phyloP scores from a whole-genome alignment of 495 filamentous ascomycete genomes.

The Thermothielavioides terrestris region DNA sequence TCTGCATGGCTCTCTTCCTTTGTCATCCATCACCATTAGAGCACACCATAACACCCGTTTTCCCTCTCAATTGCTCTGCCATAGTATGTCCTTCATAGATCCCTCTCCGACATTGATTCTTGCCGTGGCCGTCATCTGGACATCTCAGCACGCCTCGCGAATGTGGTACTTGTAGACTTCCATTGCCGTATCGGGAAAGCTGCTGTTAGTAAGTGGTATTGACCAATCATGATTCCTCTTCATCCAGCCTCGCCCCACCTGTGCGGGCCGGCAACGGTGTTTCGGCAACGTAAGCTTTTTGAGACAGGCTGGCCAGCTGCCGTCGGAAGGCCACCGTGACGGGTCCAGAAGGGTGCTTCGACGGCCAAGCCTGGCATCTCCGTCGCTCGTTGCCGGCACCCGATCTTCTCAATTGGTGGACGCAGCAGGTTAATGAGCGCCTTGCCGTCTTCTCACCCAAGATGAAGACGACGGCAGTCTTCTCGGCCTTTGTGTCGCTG shows the following conservation, averaged over 20 bases:
- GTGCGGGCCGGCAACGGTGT: slow-evolving; percentile 16
- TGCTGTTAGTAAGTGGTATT: too few relatives aligned
- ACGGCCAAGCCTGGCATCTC: slow-evolving; percentile 6
- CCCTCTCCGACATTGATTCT: too few relatives aligned
- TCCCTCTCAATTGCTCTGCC: too few relatives aligned
- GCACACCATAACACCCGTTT: too few relatives aligned
- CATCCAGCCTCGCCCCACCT: neutral
- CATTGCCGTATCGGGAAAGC: too few relatives aligned
- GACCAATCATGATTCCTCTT: neutral
- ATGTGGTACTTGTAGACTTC: too few relatives aligned
- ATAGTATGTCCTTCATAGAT: too few relatives aligned
- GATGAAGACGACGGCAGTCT: slow-evolving; percentile 48
- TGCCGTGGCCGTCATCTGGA: too few relatives aligned
- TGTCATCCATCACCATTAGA: too few relatives aligned
- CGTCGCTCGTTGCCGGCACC: neutral
- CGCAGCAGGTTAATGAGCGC: slow-evolving; percentile 31
- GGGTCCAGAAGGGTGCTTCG: slow-evolving; percentile 13
- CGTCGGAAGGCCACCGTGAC: slow-evolving; percentile 26
- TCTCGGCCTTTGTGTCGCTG: slow-evolving; percentile 41
- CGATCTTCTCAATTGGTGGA: slow-evolving; percentile 12
- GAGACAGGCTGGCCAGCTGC: slow-evolving; percentile 18
- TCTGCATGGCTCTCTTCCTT: too few relatives aligned
- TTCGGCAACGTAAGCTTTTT: slow-evolving; percentile 36
- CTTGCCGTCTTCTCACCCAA: slow-evolving; percentile 26
- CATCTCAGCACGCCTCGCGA: too few relatives aligned